A percentile compares a stretch with the other conserved stretches of the same genome.
Conservation (phyloP, 2,329 filamentous ascomycete genomes). For the Sporothrix euskadiensis region DNA sequence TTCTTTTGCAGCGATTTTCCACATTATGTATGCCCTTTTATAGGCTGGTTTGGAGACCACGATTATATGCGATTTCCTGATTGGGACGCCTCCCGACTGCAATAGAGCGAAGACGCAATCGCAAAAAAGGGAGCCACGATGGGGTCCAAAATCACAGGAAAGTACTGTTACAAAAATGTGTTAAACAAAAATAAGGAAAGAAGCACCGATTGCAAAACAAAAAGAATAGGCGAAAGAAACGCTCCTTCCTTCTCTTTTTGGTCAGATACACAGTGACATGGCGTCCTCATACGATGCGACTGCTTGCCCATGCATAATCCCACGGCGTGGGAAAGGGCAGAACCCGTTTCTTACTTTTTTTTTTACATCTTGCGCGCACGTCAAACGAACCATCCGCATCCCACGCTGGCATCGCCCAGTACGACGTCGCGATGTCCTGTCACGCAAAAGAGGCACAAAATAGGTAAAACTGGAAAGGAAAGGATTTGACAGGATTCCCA, state of each 20-base stretch:
- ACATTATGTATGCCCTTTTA: not conserved
- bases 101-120: not conserved
- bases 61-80: conserved; percentile 20
- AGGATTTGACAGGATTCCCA: not conserved
- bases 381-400: not conserved
- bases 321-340: not conserved
- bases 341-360: not conserved
- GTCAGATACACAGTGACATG: not conserved
- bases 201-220: not conserved
- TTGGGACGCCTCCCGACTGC: conserved; percentile 19
- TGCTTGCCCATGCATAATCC: not conserved
- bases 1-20: not conserved
- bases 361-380: not conserved
- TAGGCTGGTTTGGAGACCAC: conserved; percentile 2
- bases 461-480: not conserved
- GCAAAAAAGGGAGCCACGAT: not conserved
- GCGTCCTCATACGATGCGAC: not conserved
- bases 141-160: not conserved
- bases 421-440: not conserved
- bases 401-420: not conserved
- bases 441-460: not conserved
- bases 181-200: not conserved
- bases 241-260: not conserved
- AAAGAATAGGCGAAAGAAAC: not conserved
- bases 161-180: not conserved